Percentiles rank a stretch among this genome's conserved stretches.
Evolutionary conservation across 2,329 filamentous ascomycete genomes (phyloP).

Genomic region (Fusarium multiceps): DNA sequence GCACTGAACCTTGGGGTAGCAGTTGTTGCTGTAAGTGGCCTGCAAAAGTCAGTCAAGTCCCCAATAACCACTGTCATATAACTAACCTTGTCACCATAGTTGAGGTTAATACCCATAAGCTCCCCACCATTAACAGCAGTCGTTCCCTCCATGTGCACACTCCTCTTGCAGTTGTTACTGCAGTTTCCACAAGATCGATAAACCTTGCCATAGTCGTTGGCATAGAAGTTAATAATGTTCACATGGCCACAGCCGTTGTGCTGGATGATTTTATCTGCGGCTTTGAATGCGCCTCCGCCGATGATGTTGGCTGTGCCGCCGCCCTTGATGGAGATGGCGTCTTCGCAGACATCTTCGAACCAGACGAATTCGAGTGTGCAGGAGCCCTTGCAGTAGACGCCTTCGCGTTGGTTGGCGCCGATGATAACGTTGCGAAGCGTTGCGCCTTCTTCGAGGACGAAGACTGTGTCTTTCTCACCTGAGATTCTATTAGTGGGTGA

Average conservation of each 20-base stretch:
- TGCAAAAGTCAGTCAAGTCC: not conserved
- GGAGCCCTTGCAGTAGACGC: constrained; percentile 58
- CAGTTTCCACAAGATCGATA: constrained; percentile 46
- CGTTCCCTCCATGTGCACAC: constrained; percentile 58
- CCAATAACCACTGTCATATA: too few relatives aligned
- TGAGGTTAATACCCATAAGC: constrained; percentile 57
- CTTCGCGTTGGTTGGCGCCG: constrained; percentile 58
- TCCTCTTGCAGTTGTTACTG: constrained; percentile 52
- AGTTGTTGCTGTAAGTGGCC: constrained; percentile 49
- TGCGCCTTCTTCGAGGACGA: constrained; percentile 55
- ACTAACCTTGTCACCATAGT: constrained; percentile 48
- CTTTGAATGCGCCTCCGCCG: constrained; percentile 58
- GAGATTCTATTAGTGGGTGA: not conserved
- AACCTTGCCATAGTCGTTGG: constrained; percentile 60
- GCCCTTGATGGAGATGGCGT: constrained; percentile 35
- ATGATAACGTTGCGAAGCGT: constrained; percentile 60
- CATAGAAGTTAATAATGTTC: constrained; percentile 52
- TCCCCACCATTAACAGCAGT: constrained; percentile 56
- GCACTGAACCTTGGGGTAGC: constrained; percentile 45
- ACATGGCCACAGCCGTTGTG: constrained; percentile 61
- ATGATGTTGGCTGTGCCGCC: constrained; percentile 53
- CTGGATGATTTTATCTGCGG: constrained; percentile 60
- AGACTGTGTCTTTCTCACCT: constrained; percentile 52
- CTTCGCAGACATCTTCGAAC: constrained; percentile 61
- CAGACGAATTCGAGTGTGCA: constrained; percentile 61